phyloP scores from a whole-genome alignment of 176 grass and related monocot genomes.

The Triticum turgidum region DNA sequence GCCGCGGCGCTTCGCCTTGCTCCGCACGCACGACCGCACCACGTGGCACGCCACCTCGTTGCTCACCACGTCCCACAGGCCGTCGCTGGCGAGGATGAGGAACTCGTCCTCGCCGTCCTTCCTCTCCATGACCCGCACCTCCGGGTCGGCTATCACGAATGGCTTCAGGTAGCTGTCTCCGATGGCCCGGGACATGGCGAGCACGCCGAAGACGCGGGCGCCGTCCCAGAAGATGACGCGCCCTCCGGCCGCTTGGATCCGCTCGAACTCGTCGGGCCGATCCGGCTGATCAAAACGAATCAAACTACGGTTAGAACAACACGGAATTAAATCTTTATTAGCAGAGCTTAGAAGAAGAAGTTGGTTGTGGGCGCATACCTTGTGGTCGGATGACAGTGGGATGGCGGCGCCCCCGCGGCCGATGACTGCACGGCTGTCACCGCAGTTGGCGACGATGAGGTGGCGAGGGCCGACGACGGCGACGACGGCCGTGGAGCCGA shows the following conservation, averaged over 20 bases:
- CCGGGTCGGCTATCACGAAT: slow-evolving; percentile 75
- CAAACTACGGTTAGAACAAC: slow-evolving; percentile 6
- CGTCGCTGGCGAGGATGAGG: slow-evolving; percentile 85
- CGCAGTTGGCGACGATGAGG: slow-evolving; percentile 78
- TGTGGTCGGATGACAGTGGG: slow-evolving; percentile 81
- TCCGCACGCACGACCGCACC: slow-evolving; percentile 58
- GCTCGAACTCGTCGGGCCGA: slow-evolving; percentile 66
- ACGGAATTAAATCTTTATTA: neutral
- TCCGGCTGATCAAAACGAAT: slow-evolving; percentile 65
- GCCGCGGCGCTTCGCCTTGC: neutral
- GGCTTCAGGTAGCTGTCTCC: slow-evolving; percentile 93
- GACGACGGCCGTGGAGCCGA: slow-evolving; percentile 85
- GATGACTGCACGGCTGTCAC: slow-evolving; percentile 86
- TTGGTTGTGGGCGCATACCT: slow-evolving; percentile 34
- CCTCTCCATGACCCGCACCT: slow-evolving; percentile 72
- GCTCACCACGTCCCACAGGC: slow-evolving; percentile 89
- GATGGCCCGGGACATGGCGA: slow-evolving; percentile 91
- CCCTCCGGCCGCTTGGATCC: slow-evolving; percentile 75
- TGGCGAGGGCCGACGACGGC: slow-evolving; percentile 58
- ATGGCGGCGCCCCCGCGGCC: slow-evolving; percentile 56
- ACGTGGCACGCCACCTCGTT: slow-evolving; percentile 86
- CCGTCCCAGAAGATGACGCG: slow-evolving; percentile 92
- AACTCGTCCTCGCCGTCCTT: slow-evolving; percentile 74
- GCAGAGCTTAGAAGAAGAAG: neutral
- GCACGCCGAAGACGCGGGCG: slow-evolving; percentile 83